Evolutionary conservation across 2,329 filamentous ascomycete species (phyloP).

Genomic region (Diplodia mutila): DNA sequence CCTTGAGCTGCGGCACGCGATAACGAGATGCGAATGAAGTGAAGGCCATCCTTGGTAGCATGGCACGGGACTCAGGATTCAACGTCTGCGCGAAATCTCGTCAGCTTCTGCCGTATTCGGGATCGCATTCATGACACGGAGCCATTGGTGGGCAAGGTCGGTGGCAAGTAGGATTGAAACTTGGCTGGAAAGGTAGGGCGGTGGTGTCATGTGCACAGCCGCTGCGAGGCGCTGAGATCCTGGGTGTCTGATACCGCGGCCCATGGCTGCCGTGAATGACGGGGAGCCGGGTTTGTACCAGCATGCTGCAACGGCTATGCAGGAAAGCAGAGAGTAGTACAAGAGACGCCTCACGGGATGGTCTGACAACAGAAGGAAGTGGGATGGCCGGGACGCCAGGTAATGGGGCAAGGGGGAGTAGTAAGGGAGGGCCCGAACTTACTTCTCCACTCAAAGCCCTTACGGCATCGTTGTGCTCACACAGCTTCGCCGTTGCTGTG

Average conservation of each 20-base stretch:
- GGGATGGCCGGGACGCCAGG: not conserved
- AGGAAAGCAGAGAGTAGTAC: not conserved
- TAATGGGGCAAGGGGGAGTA: not conserved
- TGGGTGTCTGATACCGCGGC: constrained; percentile 13
- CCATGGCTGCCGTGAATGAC: constrained; percentile 36
- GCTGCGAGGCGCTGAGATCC: not conserved
- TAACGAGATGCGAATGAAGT: constrained; percentile 73
- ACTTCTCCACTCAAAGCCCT: constrained; percentile 62
- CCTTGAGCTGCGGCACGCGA: constrained; percentile 69
- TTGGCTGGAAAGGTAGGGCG: not conserved
- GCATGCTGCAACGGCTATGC: not conserved
- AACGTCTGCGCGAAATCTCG: constrained; percentile 50
- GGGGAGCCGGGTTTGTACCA: not conserved
- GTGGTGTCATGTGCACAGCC: not conserved
- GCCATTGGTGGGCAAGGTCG: not conserved
- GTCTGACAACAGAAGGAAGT: constrained; percentile 15
- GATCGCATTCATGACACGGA: no score
- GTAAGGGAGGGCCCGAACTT: constrained; percentile 33
- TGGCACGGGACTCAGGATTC: constrained; percentile 79
- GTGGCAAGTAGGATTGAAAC: not conserved
- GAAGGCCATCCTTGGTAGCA: constrained; percentile 81
- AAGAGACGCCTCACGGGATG: constrained; percentile 7
- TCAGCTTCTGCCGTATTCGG: not conserved
- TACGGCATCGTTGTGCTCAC: constrained; percentile 86
- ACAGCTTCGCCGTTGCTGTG: constrained; percentile 69